phyloP scores from a whole-genome alignment of 2,329 filamentous ascomycete species.

The Chalaropsis ovoidea region DNA sequence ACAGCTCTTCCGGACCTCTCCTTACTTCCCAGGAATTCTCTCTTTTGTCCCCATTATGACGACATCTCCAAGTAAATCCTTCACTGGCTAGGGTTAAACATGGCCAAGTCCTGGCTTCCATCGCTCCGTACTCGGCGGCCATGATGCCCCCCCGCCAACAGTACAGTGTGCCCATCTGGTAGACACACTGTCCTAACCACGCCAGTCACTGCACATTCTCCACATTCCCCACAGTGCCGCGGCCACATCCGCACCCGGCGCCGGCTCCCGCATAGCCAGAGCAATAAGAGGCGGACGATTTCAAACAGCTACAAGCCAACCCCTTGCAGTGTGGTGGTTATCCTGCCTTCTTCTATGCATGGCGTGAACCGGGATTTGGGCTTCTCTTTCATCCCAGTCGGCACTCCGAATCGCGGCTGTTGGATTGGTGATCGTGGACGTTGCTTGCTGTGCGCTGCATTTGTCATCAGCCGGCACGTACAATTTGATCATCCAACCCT shows the following conservation, averaged over 20 bases:
- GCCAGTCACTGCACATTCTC: neutral
- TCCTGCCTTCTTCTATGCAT: neutral
- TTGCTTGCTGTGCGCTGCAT: neutral
- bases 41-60: constrained; percentile 4
- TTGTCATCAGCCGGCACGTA: constrained; percentile 1
- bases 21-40: neutral
- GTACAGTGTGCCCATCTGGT: neutral
- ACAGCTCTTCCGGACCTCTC: neutral
- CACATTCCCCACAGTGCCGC: neutral
- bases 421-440: neutral
- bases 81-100: neutral
- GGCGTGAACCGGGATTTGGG: neutral
- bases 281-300: neutral
- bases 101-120: neutral
- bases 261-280: neutral
- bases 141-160: neutral
- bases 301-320: neutral
- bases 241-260: neutral
- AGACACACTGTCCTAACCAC: neutral
- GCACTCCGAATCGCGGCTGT: neutral
- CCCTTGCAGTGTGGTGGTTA: neutral
- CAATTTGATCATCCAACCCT: neutral
- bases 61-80: constrained; percentile 4
- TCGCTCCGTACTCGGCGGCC: neutral
- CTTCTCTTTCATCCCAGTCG: neutral